Conservation (phyloP, 805 yeast species). For the Isabelozyma rhagii region DNA sequence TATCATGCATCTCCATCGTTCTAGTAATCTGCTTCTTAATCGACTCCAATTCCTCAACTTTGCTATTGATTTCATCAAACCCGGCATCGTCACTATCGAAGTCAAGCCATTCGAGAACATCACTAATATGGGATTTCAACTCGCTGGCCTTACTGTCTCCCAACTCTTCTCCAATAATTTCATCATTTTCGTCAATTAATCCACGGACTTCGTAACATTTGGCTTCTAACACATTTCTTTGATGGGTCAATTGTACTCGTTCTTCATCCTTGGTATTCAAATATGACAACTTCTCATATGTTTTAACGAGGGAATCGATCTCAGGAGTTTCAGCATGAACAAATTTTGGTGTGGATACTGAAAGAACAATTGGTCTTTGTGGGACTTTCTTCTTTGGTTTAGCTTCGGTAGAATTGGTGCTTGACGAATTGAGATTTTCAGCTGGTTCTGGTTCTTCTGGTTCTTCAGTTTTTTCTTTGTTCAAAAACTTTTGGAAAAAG, state of each 20-base stretch:
- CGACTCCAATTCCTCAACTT: conserved; percentile 15
- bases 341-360: conserved; percentile 40
- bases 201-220: conserved; percentile 68
- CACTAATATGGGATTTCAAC: conserved; percentile 32
- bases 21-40: conserved; percentile 23
- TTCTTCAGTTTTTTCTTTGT: conserved; percentile 18
- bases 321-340: not conserved
- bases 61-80: conserved; percentile 21
- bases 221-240: conserved; percentile 69
- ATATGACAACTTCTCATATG: conserved; percentile 42
- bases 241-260: conserved; percentile 51
- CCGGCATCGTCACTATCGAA: conserved; percentile 58
- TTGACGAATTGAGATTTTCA: conserved; percentile 8
- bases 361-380: conserved; percentile 19
- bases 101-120: conserved; percentile 74
- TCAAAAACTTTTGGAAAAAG: conserved; percentile 24
- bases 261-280: conserved; percentile 56
- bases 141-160: conserved; percentile 33
- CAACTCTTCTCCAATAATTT: conserved; percentile 24
- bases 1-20: conserved; percentile 38
- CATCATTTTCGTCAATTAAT: conserved; percentile 50
- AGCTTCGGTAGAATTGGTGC: conserved; percentile 13
- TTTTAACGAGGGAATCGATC: not conserved
- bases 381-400: conserved; percentile 20
- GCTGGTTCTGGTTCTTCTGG: conserved; percentile 1